Conservation (phyloP, 495 filamentous ascomycete genomes). For the Pseudevernia furfuracea region DNA sequence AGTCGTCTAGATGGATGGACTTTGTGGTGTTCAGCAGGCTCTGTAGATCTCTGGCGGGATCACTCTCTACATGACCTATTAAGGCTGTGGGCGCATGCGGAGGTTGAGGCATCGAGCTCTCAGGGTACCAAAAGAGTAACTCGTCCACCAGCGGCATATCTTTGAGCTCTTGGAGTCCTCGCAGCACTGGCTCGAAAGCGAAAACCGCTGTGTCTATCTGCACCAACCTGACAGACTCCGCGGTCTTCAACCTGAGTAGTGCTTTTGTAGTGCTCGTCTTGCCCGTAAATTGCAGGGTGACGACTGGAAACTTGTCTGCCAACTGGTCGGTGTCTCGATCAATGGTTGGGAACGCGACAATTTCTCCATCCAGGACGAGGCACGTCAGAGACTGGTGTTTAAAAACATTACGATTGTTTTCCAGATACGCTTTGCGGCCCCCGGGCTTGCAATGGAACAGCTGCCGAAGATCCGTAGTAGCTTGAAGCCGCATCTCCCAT, state of each 20-base stretch:
- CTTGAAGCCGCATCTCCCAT: conserved; percentile 42
- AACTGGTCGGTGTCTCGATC: conserved; percentile 51
- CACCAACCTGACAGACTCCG: conserved; percentile 36
- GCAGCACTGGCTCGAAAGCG: conserved; percentile 63
- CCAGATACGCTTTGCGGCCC: conserved; percentile 41
- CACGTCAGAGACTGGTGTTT: conserved; percentile 57
- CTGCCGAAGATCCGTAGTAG: conserved; percentile 38
- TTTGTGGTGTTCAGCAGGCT: conserved; percentile 29
- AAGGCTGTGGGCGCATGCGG: conserved; percentile 25
- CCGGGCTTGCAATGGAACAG: conserved; percentile 29
- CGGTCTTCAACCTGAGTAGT: conserved; percentile 34
- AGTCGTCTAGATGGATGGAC: conserved; percentile 44
- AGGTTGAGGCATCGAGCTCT: conserved; percentile 22
- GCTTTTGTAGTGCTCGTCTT: conserved; percentile 37
- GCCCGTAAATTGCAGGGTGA: conserved; percentile 48
- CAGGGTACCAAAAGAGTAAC: conserved; percentile 36
- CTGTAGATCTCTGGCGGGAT: conserved; percentile 28
- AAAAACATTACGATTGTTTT: conserved; percentile 43
- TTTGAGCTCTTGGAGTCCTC: conserved; percentile 48
- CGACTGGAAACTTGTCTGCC: conserved; percentile 35
- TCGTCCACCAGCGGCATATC: conserved; percentile 47
- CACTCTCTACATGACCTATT: conserved; percentile 23
- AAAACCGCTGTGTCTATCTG: conserved; percentile 61
- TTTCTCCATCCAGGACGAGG: conserved; percentile 41
- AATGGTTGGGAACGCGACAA: conserved; percentile 56